Base-by-base conservation (phyloP, 2,329 filamentous ascomycete species). In the Lachnellula hyalina region DNA sequence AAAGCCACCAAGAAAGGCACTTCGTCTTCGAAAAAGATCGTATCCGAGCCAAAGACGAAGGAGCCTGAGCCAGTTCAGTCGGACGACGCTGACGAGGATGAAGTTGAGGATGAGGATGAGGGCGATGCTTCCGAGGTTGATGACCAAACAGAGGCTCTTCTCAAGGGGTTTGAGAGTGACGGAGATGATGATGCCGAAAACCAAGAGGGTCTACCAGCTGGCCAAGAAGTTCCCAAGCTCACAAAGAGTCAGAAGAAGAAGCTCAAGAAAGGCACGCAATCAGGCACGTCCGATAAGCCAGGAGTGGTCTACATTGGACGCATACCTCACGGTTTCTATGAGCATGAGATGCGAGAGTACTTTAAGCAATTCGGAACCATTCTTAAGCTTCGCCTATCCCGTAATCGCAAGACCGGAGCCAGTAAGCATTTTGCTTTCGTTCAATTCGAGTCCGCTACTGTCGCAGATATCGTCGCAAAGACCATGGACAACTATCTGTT, bases 401-500 rank as follows among this genome's bases (percentile, higher is more conserved):
- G 94, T 66, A 97, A 96, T 79, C 90, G 89, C 73, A 87, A 87
- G 72, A 97, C 92, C 1, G 94, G 94, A 53, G 84, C 84, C 55
- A 91, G 88, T 70, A 96, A 94, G 77, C 94, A 97, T 77, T 96
- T 88, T 68, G 94, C 90, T 34, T 99, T 96, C 72, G 81, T 99
- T 67, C 90, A 99, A 74, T 99, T 99, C 68, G 74, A 75, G 2
- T 83, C 81, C 6, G 75, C 79, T 35, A 86, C 90, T 54, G 89
- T 91, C n/a, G 93, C 94, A 40, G 87, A 90, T 66, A 91, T 97
- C 64, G 93, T 96, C 32, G 87, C 90, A 49, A 89, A 91, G 75
- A 96, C 94, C 21, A 99, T 99, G 94, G 84, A 96, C 78, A 95
- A 92, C 74, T 99, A 99, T 73, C 83, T 97, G 40, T 81, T 99